phyloP scores from a whole-genome alignment of 75 land plant species.

The Cryptomeria japonica region DNA sequence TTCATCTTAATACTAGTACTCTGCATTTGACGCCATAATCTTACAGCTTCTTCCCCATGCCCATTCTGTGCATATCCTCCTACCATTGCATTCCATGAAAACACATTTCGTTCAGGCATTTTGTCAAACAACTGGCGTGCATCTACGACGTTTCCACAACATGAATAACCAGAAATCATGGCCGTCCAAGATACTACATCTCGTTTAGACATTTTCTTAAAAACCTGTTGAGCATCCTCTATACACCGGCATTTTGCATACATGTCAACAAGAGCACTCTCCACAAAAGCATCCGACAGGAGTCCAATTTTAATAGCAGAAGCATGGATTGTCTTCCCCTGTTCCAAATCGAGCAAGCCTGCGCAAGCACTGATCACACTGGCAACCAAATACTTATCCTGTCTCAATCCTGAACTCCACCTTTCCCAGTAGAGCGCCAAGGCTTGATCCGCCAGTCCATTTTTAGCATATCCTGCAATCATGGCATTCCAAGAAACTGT shows the following conservation, averaged over 20 bases:
- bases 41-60: conserved; percentile 32
- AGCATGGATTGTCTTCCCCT: conserved; percentile 50
- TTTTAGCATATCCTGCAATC: conserved; percentile 45
- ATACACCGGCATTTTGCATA: conserved; percentile 48
- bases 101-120: conserved; percentile 46
- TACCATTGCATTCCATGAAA: conserved; percentile 68
- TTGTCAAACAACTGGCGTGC: conserved; percentile 37
- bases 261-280: conserved; percentile 58
- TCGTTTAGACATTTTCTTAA: conserved; percentile 21
- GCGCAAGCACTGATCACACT: conserved; percentile 42
- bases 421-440: conserved; percentile 27
- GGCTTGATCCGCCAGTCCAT: conserved; percentile 35
- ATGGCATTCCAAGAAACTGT: conserved; percentile 44
- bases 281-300: conserved; percentile 38
- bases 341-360: conserved; percentile 19
- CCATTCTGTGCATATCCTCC: conserved; percentile 57
- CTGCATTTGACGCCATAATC: conserved; percentile 37
- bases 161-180: conserved; percentile 35
- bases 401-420: conserved; percentile 15
- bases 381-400: conserved; percentile 31
- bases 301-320: conserved; percentile 40
- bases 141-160: conserved; percentile 19
- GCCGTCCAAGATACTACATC: conserved; percentile 28
- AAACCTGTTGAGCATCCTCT: conserved; percentile 43
- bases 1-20: conserved; percentile 46